Base-by-base conservation (phyloP, 495 filamentous ascomycete species). In the Jackrogersella multiformis region DNA sequence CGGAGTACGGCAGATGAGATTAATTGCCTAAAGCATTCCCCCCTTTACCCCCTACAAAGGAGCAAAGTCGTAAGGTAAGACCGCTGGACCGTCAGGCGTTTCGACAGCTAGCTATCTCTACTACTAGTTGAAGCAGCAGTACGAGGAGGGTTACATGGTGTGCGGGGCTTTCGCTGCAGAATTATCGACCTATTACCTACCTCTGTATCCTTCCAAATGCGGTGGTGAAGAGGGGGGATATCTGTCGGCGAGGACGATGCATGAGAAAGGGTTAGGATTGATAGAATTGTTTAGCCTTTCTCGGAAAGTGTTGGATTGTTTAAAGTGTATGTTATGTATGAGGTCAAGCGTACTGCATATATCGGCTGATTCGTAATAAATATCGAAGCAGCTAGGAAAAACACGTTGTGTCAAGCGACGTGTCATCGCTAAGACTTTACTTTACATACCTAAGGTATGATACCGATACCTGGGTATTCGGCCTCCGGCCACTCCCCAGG, bases 101-200 rank as follows among this genome's bases (percentile, higher is more conserved):
- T 49, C 16, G 16, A 53, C 45, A 54, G 13, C n/a, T 56, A 59
- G 48, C 28, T 66, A 42, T 48, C 16, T 53, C 8, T 12, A n/a
- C n/a, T n/a, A n/a, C n/a, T n/a, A 52, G 28, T 24, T 48, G 67
- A 61, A 48, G 38, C 48, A 56, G 54, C 23, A 32, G 44, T 28
- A 18, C 26, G 45, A 49, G 60, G 56, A 55, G 61, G 67, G 67
- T 70, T 70, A 66, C 67, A 70, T 70, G 46, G 61, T 34, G 56
- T 55, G 67, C 61, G 67, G 67, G 61, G 67, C 45, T 38, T 34
- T 48, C 21, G 51, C 56, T 65, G 51, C 67, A 70, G 52, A 64
- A 48, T 46, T 56, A 13, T 61, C 60, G 48, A 60, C 41, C 46
- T 64, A 55, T 64, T 70, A 59, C 67, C 28, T 64, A 24, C n/a